A percentile compares a stretch with the other conserved stretches of the same genome.
Conservation (phyloP, 176 grass and related monocot genomes). For the Hyparrhenia diplandra region DNA sequence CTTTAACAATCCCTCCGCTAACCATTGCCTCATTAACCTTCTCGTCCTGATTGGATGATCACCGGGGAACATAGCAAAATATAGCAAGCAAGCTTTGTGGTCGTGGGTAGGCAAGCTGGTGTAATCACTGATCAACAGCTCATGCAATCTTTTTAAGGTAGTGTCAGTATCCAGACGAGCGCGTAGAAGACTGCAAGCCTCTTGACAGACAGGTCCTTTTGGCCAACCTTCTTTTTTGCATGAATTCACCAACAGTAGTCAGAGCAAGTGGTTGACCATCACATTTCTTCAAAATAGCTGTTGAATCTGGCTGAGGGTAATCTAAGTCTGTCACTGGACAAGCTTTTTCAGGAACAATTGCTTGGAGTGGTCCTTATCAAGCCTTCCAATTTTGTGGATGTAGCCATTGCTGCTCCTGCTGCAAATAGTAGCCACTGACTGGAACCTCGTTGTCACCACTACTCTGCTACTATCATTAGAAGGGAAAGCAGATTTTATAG, state of each 20-base stretch:
- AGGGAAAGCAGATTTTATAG: background rate
- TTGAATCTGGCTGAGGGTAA: background rate
- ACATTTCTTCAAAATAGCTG: constrained; percentile 1
- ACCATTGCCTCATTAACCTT: background rate
- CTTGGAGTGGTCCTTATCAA: background rate
- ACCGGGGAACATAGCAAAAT: background rate
- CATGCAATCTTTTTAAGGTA: background rate
- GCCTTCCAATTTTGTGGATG: background rate
- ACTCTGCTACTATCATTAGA: background rate
- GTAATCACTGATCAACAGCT: background rate
- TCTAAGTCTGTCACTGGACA: background rate
- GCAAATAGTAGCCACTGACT: background rate
- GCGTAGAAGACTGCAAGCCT: background rate
- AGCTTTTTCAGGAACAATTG: background rate
- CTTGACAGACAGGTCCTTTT: background rate
- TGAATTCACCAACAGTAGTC: background rate
- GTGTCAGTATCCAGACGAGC: background rate
- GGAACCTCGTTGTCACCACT: background rate
- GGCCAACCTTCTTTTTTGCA: background rate
- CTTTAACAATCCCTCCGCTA: background rate
- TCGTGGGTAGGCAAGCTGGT: background rate
- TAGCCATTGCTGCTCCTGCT: background rate
- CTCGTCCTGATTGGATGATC: background rate
- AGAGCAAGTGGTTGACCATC: constrained; percentile 6
- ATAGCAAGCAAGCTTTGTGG: background rate